These are phyloP conservation scores for Nyctanthes arbortristis DNA, from an alignment of 257 asterid genomes.

Conservation along the genomic window DNA sequence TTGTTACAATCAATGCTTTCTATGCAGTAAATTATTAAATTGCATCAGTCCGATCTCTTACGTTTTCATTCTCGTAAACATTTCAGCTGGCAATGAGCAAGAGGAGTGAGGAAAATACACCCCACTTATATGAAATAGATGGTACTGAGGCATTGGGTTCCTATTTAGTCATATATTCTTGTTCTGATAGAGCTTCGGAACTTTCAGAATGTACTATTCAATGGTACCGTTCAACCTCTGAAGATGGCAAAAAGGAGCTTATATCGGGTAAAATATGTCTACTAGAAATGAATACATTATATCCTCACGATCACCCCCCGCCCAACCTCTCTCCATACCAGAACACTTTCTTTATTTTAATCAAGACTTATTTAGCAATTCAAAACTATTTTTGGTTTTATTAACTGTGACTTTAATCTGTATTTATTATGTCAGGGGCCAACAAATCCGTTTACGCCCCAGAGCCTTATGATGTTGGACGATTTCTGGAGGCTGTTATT, in stretches of 20 bases:
- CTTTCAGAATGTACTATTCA: slow-evolving; percentile 66
- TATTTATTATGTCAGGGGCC: slow-evolving; percentile 59
- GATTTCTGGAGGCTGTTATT: slow-evolving; percentile 78
- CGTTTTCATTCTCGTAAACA: slow-evolving; percentile 18
- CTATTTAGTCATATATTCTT: slow-evolving; percentile 54
- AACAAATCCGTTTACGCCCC: slow-evolving; percentile 86
- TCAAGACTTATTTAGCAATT: not conserved
- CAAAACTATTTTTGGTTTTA: not conserved
- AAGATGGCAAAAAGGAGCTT: slow-evolving; percentile 67
- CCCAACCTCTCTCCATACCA: too few species aligned
- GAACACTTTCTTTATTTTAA: not conserved
- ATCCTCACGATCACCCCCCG: too few species aligned
- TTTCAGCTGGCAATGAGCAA: slow-evolving; percentile 74
- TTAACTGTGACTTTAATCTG: slow-evolving; percentile 4
- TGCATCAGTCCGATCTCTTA: slow-evolving; percentile 11
- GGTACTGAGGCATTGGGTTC: slow-evolving; percentile 88
- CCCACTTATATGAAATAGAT: slow-evolving; percentile 61
- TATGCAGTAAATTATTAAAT: not conserved
- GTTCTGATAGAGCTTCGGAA: slow-evolving; percentile 59
- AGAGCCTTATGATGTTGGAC: slow-evolving; percentile 92
- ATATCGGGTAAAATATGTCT: slow-evolving; percentile 60
- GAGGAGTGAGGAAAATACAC: slow-evolving; percentile 41
- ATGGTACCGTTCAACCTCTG: slow-evolving; percentile 76
- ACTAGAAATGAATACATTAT: not conserved
- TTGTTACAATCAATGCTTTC: not conserved